Conservation (phyloP, 768 basidiomycete genomes). For the Rossbeevera mucosa region DNA sequence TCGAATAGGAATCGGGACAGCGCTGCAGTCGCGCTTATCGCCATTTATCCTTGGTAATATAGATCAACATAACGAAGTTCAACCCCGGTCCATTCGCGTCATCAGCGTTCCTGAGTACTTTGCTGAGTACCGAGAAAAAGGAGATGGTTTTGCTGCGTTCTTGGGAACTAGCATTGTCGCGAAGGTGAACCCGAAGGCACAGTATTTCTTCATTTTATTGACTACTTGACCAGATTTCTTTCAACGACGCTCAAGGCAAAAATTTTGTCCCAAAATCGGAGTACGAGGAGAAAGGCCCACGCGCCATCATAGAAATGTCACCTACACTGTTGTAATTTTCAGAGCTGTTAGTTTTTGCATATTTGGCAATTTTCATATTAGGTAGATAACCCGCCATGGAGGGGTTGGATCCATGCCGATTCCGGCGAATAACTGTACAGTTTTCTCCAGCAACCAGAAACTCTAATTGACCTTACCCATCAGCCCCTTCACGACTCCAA, state of each 20-base stretch:
- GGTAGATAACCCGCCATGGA: neutral
- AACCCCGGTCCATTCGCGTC: constrained; percentile 59
- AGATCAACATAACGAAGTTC: constrained; percentile 67
- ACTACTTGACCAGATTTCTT: constrained; percentile 52
- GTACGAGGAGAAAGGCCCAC: constrained; percentile 69
- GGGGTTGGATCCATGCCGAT: neutral
- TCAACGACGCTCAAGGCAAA: constrained; percentile 61
- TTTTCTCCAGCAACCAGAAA: constrained; percentile 20
- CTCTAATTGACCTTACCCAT: constrained; percentile 5
- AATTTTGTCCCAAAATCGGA: constrained; percentile 79
- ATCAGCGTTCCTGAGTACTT: constrained; percentile 84
- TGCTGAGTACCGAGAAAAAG: constrained; percentile 82
- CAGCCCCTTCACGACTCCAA: constrained; percentile 14
- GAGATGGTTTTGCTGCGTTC: constrained; percentile 77
- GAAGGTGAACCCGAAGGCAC: constrained; percentile 47
- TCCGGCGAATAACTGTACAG: constrained; percentile 27
- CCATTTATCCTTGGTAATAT: constrained; percentile 56
- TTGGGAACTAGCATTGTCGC: constrained; percentile 81
- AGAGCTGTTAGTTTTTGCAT: neutral
- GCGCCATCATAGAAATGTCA: constrained; percentile 71
- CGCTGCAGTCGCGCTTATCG: constrained; percentile 67
- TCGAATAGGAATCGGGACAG: constrained; percentile 53
- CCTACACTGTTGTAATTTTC: constrained; percentile 56
- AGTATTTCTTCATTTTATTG: neutral
- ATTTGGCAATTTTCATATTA: neutral